These are phyloP conservation scores for Heterobasidion occidentale DNA, from an alignment of 1,284 basidiomycete genomes.

Conservation along the genomic window DNA sequence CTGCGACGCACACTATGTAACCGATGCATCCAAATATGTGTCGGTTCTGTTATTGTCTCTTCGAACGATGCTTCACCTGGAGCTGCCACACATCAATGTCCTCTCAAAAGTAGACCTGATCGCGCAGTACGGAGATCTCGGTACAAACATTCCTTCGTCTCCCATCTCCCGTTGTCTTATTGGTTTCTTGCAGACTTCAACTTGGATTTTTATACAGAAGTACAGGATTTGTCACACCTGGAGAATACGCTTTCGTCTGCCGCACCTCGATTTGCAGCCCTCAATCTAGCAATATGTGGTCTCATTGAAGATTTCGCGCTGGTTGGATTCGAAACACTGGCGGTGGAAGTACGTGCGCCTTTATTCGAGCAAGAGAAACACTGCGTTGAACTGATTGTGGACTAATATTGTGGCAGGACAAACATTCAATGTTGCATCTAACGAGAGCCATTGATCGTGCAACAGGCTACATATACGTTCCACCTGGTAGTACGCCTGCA, in stretches of 20 bases:
- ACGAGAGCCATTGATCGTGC: conserved; percentile 80
- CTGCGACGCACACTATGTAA: conserved; percentile 95
- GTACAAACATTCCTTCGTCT: conserved; percentile 31
- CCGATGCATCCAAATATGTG: conserved; percentile 92
- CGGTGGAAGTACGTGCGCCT: conserved; percentile 67
- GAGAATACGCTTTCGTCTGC: conserved; percentile 66
- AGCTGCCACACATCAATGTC: conserved; percentile 96
- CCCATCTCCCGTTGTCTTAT: background rate
- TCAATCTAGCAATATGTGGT: conserved; percentile 89
- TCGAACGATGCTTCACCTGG: conserved; percentile 96
- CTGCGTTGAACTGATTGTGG: background rate
- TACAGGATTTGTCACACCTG: conserved; percentile 91
- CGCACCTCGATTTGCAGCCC: conserved; percentile 59
- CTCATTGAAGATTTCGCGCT: conserved; percentile 92
- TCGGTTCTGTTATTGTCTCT: conserved; percentile 89
- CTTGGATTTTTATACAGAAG: conserved; percentile 96
- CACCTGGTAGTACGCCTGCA: conserved; percentile 39
- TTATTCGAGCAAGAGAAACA: background rate
- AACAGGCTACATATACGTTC: conserved; percentile 82
- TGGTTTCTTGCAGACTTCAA: conserved; percentile 73
- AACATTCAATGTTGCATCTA: conserved; percentile 86
- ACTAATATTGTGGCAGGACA: conserved; percentile 54
- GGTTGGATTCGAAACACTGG: conserved; percentile 95
- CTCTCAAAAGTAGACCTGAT: conserved; percentile 94
- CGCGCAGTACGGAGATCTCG: conserved; percentile 80